These are phyloP conservation scores for Obelidium mucronatum DNA, from an alignment of 192 early-diverging fungal genomes.

Conservation along the genomic window DNA sequence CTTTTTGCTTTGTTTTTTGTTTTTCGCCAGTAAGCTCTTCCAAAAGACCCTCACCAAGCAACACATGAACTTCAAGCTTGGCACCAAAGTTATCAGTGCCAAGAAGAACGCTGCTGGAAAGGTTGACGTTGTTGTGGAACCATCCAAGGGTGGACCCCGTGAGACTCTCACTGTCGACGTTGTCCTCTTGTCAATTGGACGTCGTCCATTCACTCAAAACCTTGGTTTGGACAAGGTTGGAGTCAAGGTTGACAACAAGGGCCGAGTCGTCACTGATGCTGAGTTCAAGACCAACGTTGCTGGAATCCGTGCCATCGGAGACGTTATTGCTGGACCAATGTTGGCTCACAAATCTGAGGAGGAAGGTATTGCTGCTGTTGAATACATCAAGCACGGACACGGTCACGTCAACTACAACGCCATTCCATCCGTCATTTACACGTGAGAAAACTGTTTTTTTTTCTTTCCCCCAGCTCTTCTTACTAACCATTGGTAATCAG, in stretches of 20 bases:
- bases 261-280: conserved; percentile 85
- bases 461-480: no score
- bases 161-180: conserved; percentile 91
- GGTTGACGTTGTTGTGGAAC: conserved; percentile 90
- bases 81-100: conserved; percentile 93
- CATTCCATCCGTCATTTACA: conserved; percentile 97
- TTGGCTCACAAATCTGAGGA: conserved; percentile 99
- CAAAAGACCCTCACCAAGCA: conserved; percentile 92
- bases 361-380: conserved; percentile 93
- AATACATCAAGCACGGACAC: conserved; percentile 89
- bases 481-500: conserved; percentile 52
- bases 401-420: conserved; percentile 99
- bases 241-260: conserved; percentile 84
- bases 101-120: conserved; percentile 84
- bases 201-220: conserved; percentile 92
- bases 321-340: conserved; percentile 97
- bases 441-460: conserved; percentile 37
- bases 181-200: conserved; percentile 92
- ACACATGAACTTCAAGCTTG: conserved; percentile 97
- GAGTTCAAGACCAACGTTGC: conserved; percentile 87
- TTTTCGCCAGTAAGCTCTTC: conserved; percentile 67
- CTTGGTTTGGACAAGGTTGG: conserved; percentile 93
- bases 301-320: conserved; percentile 94
- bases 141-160: conserved; percentile 63
- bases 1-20: background rate